These are phyloP conservation scores for Myxozyma udenii DNA, from an alignment of 805 yeast genomes.

Conservation along the genomic window DNA sequence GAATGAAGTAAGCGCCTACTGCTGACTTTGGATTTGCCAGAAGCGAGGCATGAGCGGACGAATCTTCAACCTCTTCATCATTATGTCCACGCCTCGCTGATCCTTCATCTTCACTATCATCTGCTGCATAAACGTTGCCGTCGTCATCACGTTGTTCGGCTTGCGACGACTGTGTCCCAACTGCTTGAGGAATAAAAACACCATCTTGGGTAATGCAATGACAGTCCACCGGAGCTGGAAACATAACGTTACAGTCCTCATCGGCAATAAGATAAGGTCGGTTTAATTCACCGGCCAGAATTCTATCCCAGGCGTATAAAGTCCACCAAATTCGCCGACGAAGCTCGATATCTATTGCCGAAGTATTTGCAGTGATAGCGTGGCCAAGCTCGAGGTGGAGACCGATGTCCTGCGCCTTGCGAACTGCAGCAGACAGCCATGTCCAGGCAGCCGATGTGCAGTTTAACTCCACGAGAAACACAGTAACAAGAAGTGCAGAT, in stretches of 20 bases:
- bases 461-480: conserved; percentile 30
- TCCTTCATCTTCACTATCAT: not conserved
- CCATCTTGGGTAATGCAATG: conserved; percentile 9
- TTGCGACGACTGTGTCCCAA: not conserved
- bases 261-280: conserved; percentile 20
- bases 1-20: conserved; percentile 15
- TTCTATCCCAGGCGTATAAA: conserved; percentile 31
- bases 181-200: not conserved
- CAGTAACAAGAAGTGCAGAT: conserved; percentile 28
- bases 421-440: conserved; percentile 31
- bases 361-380: not conserved
- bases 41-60: not conserved
- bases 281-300: conserved; percentile 28
- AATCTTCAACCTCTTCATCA: not conserved
- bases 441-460: conserved; percentile 30
- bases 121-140: not conserved
- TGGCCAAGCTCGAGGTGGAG: conserved; percentile 15
- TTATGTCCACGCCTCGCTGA: not conserved
- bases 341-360: conserved; percentile 16
- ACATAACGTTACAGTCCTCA: conserved; percentile 24
- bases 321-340: conserved; percentile 34
- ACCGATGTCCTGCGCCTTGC: conserved; percentile 28
- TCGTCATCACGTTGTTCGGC: not conserved
- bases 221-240: conserved; percentile 27
- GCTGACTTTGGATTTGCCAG: conserved; percentile 8